Percentiles rank a stretch among this genome's conserved stretches.
These are phyloP conservation scores for Ophiostoma sp. DNA, from an alignment of 2,329 filamentous ascomycete genomes.

Conservation along the genomic window DNA sequence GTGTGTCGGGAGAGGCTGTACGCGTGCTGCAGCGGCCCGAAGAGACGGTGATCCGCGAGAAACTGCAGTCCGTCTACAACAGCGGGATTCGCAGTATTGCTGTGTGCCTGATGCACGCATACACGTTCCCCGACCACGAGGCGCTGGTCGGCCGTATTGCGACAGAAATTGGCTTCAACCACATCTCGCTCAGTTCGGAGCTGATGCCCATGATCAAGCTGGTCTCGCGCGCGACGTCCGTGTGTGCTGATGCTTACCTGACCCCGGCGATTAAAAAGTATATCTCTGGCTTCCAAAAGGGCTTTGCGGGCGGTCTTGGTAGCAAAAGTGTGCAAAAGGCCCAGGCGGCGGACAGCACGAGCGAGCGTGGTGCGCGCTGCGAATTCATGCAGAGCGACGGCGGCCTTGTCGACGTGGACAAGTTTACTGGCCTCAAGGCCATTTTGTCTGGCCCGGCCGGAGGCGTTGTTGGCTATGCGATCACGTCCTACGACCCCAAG, in stretches of 20 bases:
- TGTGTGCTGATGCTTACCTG: conserved; percentile 74
- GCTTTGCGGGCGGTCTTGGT: conserved; percentile 76
- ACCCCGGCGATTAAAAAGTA: conserved; percentile 76
- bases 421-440: conserved; percentile 77
- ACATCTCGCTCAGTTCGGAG: conserved; percentile 75
- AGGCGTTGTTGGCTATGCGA: conserved; percentile 85
- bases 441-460: conserved; percentile 90
- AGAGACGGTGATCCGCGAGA: conserved; percentile 49
- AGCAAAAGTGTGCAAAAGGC: conserved; percentile 59
- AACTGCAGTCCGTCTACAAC: conserved; percentile 63
- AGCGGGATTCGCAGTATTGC: conserved; percentile 74
- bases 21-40: conserved; percentile 61
- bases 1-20: conserved; percentile 69
- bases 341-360: conserved; percentile 40
- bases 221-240: conserved; percentile 67
- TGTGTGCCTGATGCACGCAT: conserved; percentile 87
- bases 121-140: conserved; percentile 86
- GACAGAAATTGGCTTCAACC: conserved; percentile 71
- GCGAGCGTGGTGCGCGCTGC: conserved; percentile 64
- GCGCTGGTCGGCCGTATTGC: conserved; percentile 70
- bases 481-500: conserved; percentile 79
- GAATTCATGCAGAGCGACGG: conserved; percentile 95
- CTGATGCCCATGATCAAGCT: conserved; percentile 90
- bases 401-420: conserved; percentile 65
- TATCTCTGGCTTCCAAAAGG: conserved; percentile 65